Evolutionary conservation across 2,329 filamentous ascomycete genomes (phyloP).

Genomic region (Coniochaeta ligniaria): DNA sequence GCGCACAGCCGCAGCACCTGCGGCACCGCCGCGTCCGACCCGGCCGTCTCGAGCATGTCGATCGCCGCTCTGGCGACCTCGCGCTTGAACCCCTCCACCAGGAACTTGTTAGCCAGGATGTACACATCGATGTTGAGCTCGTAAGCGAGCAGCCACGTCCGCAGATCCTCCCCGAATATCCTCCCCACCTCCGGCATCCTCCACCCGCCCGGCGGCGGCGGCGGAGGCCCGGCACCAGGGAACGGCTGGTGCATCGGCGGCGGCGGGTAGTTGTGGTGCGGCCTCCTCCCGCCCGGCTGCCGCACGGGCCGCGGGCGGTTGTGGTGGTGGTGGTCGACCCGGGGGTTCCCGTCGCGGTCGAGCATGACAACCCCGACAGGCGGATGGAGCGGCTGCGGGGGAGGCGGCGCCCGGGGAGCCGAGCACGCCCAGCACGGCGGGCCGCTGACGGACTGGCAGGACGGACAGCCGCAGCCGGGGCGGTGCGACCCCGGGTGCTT

Average conservation of each 20-base stretch:
- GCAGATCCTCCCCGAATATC: conserved; percentile 35
- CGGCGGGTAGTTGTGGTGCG: conserved; percentile 7
- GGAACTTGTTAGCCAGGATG: conserved; percentile 38
- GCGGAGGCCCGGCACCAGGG: conserved; percentile 2
- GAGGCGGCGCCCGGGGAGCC: conserved; percentile 23
- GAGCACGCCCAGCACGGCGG: conserved; percentile 34
- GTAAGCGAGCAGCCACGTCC: conserved; percentile 39
- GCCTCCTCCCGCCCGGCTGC: neutral
- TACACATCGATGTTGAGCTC: conserved; percentile 41
- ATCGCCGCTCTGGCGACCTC: conserved; percentile 33
- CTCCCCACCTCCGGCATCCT: conserved; percentile 18
- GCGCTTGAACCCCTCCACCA: conserved; percentile 36
- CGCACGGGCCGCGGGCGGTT: conserved; percentile 4
- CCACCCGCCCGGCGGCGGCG: conserved; percentile 3
- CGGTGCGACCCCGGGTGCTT: conserved; percentile 38
- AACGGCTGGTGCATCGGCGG: conserved; percentile 4
- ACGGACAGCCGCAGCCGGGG: conserved; percentile 33
- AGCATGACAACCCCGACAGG: conserved; percentile 6
- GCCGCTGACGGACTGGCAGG: conserved; percentile 24
- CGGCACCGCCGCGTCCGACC: conserved; percentile 31
- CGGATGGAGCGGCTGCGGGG: conserved; percentile 11
- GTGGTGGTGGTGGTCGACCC: conserved; percentile 6
- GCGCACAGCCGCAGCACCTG: conserved; percentile 35
- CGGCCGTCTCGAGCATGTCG: conserved; percentile 37
- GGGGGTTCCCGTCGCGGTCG: conserved; percentile 10